Conservation (phyloP, 2,329 filamentous ascomycete species). For the Nannizzia gypsea region DNA sequence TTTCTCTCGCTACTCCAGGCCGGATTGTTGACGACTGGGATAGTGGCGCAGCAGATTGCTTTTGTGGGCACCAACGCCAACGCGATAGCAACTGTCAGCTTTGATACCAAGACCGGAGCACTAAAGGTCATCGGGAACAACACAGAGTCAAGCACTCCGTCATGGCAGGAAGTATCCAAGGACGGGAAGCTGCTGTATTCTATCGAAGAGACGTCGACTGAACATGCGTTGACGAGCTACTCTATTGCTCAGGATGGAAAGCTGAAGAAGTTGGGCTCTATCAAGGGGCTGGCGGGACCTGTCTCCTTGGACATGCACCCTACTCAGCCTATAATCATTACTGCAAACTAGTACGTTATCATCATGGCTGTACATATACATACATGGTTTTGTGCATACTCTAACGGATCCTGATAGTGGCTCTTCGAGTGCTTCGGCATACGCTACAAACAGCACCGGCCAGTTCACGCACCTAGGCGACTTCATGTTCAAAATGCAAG, state of each 20-base stretch:
- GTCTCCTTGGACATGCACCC: constrained; percentile 10
- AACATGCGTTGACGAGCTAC: constrained; percentile 11
- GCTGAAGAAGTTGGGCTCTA: constrained; percentile 8
- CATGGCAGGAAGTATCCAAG: constrained; percentile 10
- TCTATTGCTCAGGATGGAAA: constrained; percentile 9
- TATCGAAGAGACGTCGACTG: constrained; percentile 8
- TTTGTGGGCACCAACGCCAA: constrained; percentile 10
- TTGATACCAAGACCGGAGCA: constrained; percentile 8
- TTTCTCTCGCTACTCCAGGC: constrained; percentile 6
- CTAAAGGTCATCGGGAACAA: constrained; percentile 8
- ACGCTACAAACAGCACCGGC: constrained; percentile 6
- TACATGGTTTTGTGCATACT: background rate
- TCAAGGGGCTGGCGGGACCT: constrained; percentile 3
- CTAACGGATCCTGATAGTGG: constrained; percentile 7
- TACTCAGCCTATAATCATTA: constrained; percentile 9
- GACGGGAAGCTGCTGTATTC: constrained; percentile 10
- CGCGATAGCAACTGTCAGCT: constrained; percentile 8
- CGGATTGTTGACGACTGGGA: background rate
- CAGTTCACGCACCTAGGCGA: constrained; percentile 1
- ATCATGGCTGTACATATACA: background rate
- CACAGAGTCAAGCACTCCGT: constrained; percentile 5
- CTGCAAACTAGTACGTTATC: constrained; percentile 12
- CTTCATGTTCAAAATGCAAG: constrained; percentile 25
- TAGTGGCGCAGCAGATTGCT: background rate
- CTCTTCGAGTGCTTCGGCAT: constrained; percentile 10